Conservation (phyloP, 2,329 filamentous ascomycete species). For the Nothopassalora personata region DNA sequence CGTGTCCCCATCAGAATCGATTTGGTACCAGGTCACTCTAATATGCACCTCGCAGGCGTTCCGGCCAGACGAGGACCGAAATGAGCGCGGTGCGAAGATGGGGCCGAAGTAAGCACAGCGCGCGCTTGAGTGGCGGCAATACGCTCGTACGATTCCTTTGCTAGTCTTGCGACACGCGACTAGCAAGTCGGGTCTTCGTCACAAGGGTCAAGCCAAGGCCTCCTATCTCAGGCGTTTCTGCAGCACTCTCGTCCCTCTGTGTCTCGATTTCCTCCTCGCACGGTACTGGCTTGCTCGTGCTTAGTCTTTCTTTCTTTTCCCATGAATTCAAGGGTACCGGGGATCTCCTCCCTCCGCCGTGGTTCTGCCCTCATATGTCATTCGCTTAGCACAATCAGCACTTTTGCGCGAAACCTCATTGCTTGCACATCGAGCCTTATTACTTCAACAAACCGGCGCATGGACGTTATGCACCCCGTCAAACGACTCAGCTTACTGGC, state of each 20-base stretch:
- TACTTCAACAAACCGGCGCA: neutral
- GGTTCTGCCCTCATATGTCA: neutral
- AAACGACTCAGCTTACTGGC: conserved; percentile 14
- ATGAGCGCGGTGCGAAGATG: neutral
- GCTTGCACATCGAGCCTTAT: neutral
- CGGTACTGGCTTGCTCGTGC: neutral
- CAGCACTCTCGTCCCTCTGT: neutral
- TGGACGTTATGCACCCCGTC: conserved; percentile 9
- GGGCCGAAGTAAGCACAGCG: neutral
- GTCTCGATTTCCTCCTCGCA: neutral
- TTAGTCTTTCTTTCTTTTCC: neutral
- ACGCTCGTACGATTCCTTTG: neutral
- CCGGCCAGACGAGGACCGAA: neutral
- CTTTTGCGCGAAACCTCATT: neutral
- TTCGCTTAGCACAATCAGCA: neutral
- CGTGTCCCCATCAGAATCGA: neutral
- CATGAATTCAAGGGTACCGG: neutral
- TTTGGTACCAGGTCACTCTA: no score
- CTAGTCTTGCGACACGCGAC: neutral
- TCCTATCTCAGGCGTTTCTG: neutral
- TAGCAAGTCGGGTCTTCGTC: neutral
- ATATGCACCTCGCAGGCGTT: no score
- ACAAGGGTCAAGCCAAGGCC: neutral
- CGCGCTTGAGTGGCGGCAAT: neutral
- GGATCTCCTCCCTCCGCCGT: neutral